Evolutionary conservation across 495 filamentous ascomycete genomes (phyloP).

Genomic region (Aspergillus heteromorphus): DNA sequence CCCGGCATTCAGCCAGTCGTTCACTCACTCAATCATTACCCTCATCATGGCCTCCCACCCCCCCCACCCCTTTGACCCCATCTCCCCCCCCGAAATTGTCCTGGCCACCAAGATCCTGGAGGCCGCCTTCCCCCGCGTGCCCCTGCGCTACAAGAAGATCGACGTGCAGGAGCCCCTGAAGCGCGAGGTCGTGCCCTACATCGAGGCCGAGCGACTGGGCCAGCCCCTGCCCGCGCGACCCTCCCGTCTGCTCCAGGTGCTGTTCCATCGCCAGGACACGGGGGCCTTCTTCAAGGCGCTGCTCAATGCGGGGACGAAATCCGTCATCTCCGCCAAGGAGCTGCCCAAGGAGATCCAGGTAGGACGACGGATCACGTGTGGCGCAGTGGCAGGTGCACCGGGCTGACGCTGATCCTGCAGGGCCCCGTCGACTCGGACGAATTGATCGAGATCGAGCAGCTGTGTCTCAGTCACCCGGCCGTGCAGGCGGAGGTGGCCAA

Average conservation of each 20-base stretch:
- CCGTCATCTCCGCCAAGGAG: conserved; percentile 32
- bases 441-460: conserved; percentile 35
- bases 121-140: conserved; percentile 29
- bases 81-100: conserved; percentile 36
- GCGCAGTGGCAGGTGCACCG: neutral
- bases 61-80: conserved; percentile 37
- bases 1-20: neutral
- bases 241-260: conserved; percentile 33
- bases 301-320: conserved; percentile 29
- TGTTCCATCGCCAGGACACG: conserved; percentile 35
- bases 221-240: conserved; percentile 28
- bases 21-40: neutral
- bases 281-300: conserved; percentile 36
- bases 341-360: conserved; percentile 37
- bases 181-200: conserved; percentile 33
- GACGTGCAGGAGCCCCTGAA: conserved; percentile 37
- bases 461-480: conserved; percentile 34
- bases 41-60: conserved; percentile 7
- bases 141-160: conserved; percentile 36
- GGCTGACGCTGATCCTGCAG: conserved; percentile 13
- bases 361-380: neutral
- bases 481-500: conserved; percentile 43
- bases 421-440: conserved; percentile 39
- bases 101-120: conserved; percentile 34
- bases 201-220: conserved; percentile 33